Base-by-base conservation (phyloP, 1,284 basidiomycete species). In the Sporisorium sorghi region DNA sequence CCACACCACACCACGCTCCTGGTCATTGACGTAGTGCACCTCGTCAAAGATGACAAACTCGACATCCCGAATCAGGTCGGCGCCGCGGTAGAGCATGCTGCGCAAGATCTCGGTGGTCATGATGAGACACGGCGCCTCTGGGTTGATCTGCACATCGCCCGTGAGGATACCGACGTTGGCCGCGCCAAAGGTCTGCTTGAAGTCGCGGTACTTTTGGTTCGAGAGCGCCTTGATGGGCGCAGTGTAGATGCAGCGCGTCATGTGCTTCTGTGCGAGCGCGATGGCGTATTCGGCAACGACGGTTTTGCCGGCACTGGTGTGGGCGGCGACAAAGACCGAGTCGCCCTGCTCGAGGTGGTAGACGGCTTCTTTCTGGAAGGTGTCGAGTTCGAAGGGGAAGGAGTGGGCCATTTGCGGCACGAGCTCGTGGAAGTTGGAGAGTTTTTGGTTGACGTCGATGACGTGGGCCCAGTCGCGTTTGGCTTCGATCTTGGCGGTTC, bases 31-130 rank as follows among this genome's bases (percentile, higher is more conserved):
- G 85, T 99, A 99, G 86, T 99, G 97, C 14, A 99, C 97, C 85
- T 99, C 97, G 84, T 99, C 97, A 81, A 99, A 99, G 73, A 99
- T 97, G 26, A 99, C 97, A 84, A 98, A 99, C 84, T 99, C 97
- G 47, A 99, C 95, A 85, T 99, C 97, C 47, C 97, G 90, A 78
- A 99, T 99, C 32, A 99, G 87, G 86, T 99, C 97, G 15, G 97
- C 97, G 5, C 97, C 97, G 17, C 82, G 75, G 58, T 83, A 84
- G 24, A 76, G 88, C 97, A 99, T 99, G 84, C 93, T 97, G 76
- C 97, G 89, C 77, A 99, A 85, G 84, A 99, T 99, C 86, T 99
- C 97, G n/a, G 97, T 99, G 17, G 86, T 86, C 83, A 89, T 88
- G 73, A 99, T 93, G 52, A 99, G 87, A 85, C 97, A 99, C 73